Conservation (phyloP, 2,329 filamentous ascomycete species). For the Calonectria leucothoes region DNA sequence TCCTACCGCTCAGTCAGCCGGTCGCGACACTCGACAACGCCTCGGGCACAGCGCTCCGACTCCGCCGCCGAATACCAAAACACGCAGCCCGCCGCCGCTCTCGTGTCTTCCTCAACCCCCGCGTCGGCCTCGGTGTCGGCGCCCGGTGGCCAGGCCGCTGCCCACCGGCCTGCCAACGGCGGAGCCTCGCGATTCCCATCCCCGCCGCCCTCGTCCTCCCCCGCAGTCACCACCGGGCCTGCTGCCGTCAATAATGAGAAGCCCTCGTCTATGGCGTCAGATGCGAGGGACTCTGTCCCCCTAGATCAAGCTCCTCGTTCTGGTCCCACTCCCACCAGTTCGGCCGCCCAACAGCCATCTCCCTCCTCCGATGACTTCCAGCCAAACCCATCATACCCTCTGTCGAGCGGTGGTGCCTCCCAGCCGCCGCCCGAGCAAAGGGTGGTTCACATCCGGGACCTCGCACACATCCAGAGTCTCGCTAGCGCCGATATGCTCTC, state of each 20-base stretch:
- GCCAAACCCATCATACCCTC: conserved; percentile 52
- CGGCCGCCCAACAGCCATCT: conserved; percentile 45
- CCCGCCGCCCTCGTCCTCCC: conserved; percentile 65
- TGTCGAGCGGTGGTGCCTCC: conserved; percentile 38
- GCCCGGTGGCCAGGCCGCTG: conserved; percentile 35
- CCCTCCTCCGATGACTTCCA: conserved; percentile 51
- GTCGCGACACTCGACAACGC: conserved; percentile 45
- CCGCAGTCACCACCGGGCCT: conserved; percentile 52
- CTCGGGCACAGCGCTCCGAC: conserved; percentile 41
- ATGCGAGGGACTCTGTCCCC: conserved; percentile 46
- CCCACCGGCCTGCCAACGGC: conserved; percentile 48
- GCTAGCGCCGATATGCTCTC: conserved; percentile 80
- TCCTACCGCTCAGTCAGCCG: conserved; percentile 44
- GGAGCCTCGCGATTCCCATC: conserved; percentile 64
- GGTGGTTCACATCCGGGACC: conserved; percentile 84
- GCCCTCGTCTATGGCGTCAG: conserved; percentile 62
- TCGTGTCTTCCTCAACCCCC: conserved; percentile 19
- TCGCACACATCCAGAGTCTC: conserved; percentile 91
- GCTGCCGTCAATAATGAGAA: conserved; percentile 55
- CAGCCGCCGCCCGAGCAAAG: conserved; percentile 53
- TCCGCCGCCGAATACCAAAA: conserved; percentile 30
- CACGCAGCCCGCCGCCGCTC: conserved; percentile 20
- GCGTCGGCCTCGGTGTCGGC: conserved; percentile 33
- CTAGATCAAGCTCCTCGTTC: conserved; percentile 38
- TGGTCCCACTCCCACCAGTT: conserved; percentile 30